Evolutionary conservation across 2,329 filamentous ascomycete genomes (phyloP).

Genomic region (Teratosphaeria nubilosa): DNA sequence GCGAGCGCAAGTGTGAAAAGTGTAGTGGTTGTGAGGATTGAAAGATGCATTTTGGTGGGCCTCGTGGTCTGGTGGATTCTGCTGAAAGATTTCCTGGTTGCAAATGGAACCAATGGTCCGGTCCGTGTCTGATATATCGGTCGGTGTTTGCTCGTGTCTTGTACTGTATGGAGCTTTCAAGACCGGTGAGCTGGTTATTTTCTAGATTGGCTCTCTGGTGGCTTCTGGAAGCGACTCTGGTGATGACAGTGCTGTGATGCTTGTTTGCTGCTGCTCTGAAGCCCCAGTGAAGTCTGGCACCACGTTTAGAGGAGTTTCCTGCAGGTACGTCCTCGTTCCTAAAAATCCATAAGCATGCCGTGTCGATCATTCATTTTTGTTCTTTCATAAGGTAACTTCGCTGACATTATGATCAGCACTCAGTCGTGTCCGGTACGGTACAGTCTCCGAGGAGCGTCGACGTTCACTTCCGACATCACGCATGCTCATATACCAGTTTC

Average conservation of each 20-base stretch:
- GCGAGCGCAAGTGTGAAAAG: background rate
- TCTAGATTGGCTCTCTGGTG: too few relatives aligned
- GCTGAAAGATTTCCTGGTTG: background rate
- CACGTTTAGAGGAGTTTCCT: background rate
- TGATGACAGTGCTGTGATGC: background rate
- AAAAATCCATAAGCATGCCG: background rate
- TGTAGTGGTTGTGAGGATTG: background rate
- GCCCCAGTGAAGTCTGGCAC: background rate
- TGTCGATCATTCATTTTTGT: background rate
- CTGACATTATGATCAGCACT: background rate
- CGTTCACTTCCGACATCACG: background rate
- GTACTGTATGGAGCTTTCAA: background rate
- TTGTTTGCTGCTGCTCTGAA: background rate
- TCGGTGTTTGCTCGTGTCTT: background rate
- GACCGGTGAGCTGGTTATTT: background rate
- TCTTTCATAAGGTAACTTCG: background rate
- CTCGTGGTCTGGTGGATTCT: background rate
- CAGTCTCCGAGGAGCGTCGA: background rate
- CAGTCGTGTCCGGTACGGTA: background rate
- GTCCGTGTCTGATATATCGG: background rate
- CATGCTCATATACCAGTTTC: background rate
- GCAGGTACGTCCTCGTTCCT: too few relatives aligned
- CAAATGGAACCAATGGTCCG: background rate
- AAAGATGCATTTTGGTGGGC: constrained; percentile 1
- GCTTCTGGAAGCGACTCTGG: too few relatives aligned